Conservation (phyloP, 1,284 basidiomycete genomes). For the Gomphus bonarii region DNA sequence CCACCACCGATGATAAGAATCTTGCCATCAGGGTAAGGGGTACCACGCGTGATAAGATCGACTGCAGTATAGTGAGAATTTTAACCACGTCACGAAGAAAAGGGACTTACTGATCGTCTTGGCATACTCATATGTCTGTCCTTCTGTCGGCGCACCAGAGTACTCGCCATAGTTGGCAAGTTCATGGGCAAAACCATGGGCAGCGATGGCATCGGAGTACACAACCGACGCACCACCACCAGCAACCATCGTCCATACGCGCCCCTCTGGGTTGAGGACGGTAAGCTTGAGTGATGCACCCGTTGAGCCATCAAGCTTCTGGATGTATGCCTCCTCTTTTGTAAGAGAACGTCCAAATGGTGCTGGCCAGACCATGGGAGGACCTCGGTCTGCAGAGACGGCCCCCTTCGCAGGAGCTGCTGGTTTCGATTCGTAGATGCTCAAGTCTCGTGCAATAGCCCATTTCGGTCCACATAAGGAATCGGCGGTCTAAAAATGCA, state of each 20-base stretch:
- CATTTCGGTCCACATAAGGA: slow-evolving; percentile 98
- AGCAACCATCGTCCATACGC: slow-evolving; percentile 99
- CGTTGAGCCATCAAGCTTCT: slow-evolving; percentile 94
- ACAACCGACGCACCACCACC: slow-evolving; percentile 75
- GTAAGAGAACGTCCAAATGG: slow-evolving; percentile 98
- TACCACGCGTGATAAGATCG: slow-evolving; percentile 91
- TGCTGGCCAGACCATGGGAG: slow-evolving; percentile 97
- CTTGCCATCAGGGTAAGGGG: slow-evolving; percentile 81
- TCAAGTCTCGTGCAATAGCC: slow-evolving; percentile 91
- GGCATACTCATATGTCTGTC: slow-evolving; percentile 98
- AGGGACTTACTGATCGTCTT: slow-evolving; percentile 81
- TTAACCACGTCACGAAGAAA: not conserved
- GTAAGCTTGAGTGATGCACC: slow-evolving; percentile 98
- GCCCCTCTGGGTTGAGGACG: slow-evolving; percentile 89
- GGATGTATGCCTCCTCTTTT: slow-evolving; percentile 98
- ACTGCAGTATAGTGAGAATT: slow-evolving; percentile 29
- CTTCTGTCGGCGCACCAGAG: slow-evolving; percentile 96
- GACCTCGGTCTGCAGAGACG: slow-evolving; percentile 85
- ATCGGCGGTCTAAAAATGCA: slow-evolving; percentile 67
- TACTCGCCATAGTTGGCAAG: slow-evolving; percentile 99
- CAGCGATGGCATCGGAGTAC: slow-evolving; percentile 93
- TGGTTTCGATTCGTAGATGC: slow-evolving; percentile 50
- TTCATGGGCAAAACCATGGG: slow-evolving; percentile 93
- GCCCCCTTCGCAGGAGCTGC: slow-evolving; percentile 31
- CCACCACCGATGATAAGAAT: slow-evolving; percentile 99